phyloP scores from a whole-genome alignment of 2,329 filamentous ascomycete genomes.

The Blastomyces silverae region DNA sequence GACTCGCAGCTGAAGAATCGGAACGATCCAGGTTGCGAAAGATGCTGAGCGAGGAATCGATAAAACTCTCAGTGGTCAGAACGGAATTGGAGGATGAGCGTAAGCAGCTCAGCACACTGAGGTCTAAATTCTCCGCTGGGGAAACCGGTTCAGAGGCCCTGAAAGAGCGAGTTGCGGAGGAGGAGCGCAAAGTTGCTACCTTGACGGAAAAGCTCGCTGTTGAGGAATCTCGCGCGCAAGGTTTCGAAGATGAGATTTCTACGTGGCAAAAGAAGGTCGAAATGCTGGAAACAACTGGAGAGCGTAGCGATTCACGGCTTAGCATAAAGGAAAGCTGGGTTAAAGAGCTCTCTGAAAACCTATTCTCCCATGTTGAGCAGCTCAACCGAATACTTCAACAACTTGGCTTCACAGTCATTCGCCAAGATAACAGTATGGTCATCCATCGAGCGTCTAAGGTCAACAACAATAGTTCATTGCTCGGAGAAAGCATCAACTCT shows the following conservation, averaged over 20 bases:
- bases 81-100: conserved; percentile 59
- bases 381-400: conserved; percentile 77
- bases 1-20: conserved; percentile 48
- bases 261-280: conserved; percentile 57
- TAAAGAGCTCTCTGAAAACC: conserved; percentile 73
- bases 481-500: conserved; percentile 33
- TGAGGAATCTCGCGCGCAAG: conserved; percentile 67
- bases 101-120: conserved; percentile 60
- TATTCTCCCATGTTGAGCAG: conserved; percentile 78
- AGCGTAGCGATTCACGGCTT: conserved; percentile 48
- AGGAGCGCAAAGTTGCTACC: conserved; percentile 62
- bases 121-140: conserved; percentile 68
- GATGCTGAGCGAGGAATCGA: conserved; percentile 44
- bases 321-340: conserved; percentile 65
- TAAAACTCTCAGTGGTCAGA: conserved; percentile 42
- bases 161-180: conserved; percentile 65
- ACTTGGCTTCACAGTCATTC: conserved; percentile 73
- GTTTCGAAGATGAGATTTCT: conserved; percentile 67
- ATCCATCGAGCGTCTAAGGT: conserved; percentile 65
- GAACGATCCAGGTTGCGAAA: conserved; percentile 50
- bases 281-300: conserved; percentile 29
- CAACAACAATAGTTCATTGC: conserved; percentile 31
- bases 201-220: conserved; percentile 66
- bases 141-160: conserved; percentile 76
- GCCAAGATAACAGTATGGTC: conserved; percentile 64